Base-by-base conservation (phyloP, 1,284 basidiomycete genomes). In the Puccinia hordei region DNA sequence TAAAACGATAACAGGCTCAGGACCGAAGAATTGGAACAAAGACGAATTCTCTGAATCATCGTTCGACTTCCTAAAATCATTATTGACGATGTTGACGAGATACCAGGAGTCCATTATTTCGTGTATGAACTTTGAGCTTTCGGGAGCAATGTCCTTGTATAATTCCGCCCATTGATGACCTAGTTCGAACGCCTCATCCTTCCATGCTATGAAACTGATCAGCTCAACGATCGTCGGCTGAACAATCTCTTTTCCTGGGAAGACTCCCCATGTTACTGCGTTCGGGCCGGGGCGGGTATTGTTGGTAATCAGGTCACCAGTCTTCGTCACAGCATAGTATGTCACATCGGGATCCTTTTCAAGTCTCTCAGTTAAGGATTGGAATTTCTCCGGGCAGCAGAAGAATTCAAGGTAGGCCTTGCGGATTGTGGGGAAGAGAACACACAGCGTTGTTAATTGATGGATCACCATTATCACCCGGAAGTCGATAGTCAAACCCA, bases 191-290 rank as follows among this genome's bases (percentile, higher is more conserved):
- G 84, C 84, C 80, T 85, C 84, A 74, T 85, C 84, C 80, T 85
- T 97, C 94, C 94, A 97, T 12, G 94, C 94, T 89, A 95, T 92
- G 89, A 98, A 98, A 84, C 94, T 96, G 82, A 94, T 91, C 41
- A 93, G 92, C 86, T 99, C 97, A 46, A 99, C 97, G 82, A 99
- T 96, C 27, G 97, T 99, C 38, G 96, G 95, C 85, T 99, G 97
- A 71, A 98, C 89, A 84, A 99, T 94, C 88, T 99, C 97, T 86
- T 97, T 95, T 59, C 93, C 94, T 24, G 97, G 96, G 89, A 98
- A 99, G 8, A 97, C 94, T 83, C 96, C 97, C 97, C 96, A 99
- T 0, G 97, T 99, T 66, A 99, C 97, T 9, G 97, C 97, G 84
- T 98, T 99, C 53, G 96, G 95, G 10, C 94, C 93, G 49, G 96